Evolutionary conservation across 768 basidiomycete species (phyloP), one percentile per base, ranked within the genome.

Genomic region (Tulasnella sp.): DNA sequence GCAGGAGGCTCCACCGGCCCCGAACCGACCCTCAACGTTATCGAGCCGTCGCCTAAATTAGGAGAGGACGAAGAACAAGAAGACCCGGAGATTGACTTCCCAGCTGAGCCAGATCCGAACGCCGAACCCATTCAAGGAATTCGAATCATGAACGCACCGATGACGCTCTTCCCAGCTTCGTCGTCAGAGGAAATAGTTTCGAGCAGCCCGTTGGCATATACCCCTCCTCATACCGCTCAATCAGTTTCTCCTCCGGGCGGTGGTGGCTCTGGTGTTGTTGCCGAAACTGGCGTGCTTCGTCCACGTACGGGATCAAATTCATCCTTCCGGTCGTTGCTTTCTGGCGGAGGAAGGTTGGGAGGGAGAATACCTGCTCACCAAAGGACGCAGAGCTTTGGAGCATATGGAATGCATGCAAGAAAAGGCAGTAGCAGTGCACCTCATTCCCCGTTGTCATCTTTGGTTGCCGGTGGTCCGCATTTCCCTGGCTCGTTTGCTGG

Each of bases 101-200:
- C 54, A n/a, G 40, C 58, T 22, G 74, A 75, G 40, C 74, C 74
- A 15, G 74, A 75, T 29, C 74, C 74, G n/a, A 75, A 75, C 49
- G 75, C 75, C 11, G 75, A 76, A 37, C 83, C 85, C 3, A 84
- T 83, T 25, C 82, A 81, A 4, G 82, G 82, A 6, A 74, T 83
- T 34, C 79, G 82, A 34, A 80, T 83, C 76, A 79, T 72, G 54
- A 76, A 76, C 52, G 75, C 58, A 31, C 75, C 75, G 6, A 68
- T 76, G 75, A 76, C 34, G 67, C 68, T 68, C 58, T 70, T 37
- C 67, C 31, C 67, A n/a, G n/a, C n/a, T 19, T 25, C 38, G 15
- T 31, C 64, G n/a, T 17, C n/a, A 31, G 64, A 76, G 3, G 75
- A 40, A 37, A 31, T 3, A 34, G 34, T 68, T 14, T 5, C 67